Base-by-base conservation (phyloP, 2,329 filamentous ascomycete species). In the Pseudopithomyces maydicus region DNA sequence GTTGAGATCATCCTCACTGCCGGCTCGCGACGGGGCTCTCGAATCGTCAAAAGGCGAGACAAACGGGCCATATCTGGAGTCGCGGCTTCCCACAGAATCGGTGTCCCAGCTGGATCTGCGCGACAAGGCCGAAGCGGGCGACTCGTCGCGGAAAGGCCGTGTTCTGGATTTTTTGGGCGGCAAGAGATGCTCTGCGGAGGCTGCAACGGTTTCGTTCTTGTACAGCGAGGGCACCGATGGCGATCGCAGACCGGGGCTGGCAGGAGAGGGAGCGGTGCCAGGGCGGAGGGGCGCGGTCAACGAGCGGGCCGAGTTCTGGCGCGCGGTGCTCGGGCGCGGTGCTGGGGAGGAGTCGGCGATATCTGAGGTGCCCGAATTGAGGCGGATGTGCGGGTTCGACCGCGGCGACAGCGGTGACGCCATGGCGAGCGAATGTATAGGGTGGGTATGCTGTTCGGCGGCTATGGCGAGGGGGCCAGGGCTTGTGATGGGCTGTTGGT, bases 1-100 rank as follows among this genome's bases (percentile, higher is more conserved):
- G 67, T 89, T 90, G 52, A 90, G 50, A 19, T 88, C 84, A 23
- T 89, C 86, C 44, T 89, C 85, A 66, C 85, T 89, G n/a, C 81
- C 85, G 19, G 83, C 79, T 58, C 84, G 77, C 48, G 86, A 88
- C 2, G 83, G 82, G 12, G 82, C 80, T 62, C 82, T 78, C 4
- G 84, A 86, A 59, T 88, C 85, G 57, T 85, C 83, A 62, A 87
- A 88, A 0, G 85, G 85, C 51, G 80, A 81, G 19, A 69, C 75
- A 63, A 80, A 86, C 59, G 74, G 82, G 50, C 66, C 22, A 62
- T 72, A 79, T 66, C 82, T 78, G 59, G 82, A 84, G 65, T 85
- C 82, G 60, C 81, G 78, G 62, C 82, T 85, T 17, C 76, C 78
- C 4, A 74, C 77, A 8, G 76, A 78, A 58, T 87, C 85, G 17